Evolutionary conservation across 805 yeast species (phyloP).

Genomic region (Jamesozyma lodderae): DNA sequence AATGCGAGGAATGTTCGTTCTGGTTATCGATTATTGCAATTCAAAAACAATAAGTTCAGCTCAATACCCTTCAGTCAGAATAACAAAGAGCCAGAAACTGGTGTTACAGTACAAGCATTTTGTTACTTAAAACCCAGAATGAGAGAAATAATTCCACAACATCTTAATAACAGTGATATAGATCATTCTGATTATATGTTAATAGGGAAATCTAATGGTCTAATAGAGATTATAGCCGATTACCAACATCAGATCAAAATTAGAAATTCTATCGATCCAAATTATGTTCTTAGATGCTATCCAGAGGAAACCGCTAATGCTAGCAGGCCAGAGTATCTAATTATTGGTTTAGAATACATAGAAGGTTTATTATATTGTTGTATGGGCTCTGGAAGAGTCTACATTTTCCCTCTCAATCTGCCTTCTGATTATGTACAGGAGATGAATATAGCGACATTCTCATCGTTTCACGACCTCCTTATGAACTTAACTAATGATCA

Average conservation of each 20-base stretch:
- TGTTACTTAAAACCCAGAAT: slow-evolving; percentile 20
- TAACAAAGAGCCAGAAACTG: slow-evolving; percentile 10
- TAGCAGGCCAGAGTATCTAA: slow-evolving; percentile 8
- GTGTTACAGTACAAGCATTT: slow-evolving; percentile 17
- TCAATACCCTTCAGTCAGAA: slow-evolving; percentile 5
- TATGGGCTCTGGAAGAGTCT: slow-evolving; percentile 18
- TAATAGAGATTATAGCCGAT: slow-evolving; percentile 23
- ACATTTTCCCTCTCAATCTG: slow-evolving; percentile 20
- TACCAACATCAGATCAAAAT: slow-evolving; percentile 13
- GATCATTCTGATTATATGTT: slow-evolving; percentile 24
- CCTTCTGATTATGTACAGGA: slow-evolving; percentile 20
- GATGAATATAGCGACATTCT: too few relatives aligned
- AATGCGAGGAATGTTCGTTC: slow-evolving; percentile 13
- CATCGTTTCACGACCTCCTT: neutral
- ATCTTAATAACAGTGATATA: slow-evolving; percentile 3
- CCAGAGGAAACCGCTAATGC: slow-evolving; percentile 13
- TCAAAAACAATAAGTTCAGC: slow-evolving; percentile 9
- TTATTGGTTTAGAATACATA: slow-evolving; percentile 20
- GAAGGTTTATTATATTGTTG: slow-evolving; percentile 23
- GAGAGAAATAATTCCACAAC: slow-evolving; percentile 6
- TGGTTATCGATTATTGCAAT: slow-evolving; percentile 17
- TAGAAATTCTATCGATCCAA: slow-evolving; percentile 10
- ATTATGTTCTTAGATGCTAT: slow-evolving; percentile 16
- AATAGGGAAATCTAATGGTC: slow-evolving; percentile 23
- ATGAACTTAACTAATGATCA: too few relatives aligned